A percentile compares a stretch with the other conserved stretches of the same genome.
phyloP scores from a whole-genome alignment of 2,329 filamentous ascomycete genomes.

The Neopestalotiopsis rosae region DNA sequence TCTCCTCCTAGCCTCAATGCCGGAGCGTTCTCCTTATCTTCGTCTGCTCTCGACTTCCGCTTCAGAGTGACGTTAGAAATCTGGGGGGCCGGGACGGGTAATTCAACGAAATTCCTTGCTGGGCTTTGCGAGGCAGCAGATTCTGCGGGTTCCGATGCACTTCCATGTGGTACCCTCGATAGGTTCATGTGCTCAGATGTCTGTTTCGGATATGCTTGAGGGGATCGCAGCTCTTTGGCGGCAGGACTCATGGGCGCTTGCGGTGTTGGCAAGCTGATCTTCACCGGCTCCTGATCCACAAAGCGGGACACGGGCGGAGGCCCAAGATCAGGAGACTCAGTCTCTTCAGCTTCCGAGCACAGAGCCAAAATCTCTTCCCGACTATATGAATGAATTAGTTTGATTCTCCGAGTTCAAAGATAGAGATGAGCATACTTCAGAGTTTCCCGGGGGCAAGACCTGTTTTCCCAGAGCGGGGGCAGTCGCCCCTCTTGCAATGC shows the following conservation, averaged over 20 bases:
- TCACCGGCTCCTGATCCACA: slow-evolving; percentile 61
- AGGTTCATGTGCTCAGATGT: neutral
- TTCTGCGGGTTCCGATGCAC: slow-evolving; percentile 20
- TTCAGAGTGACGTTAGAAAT: slow-evolving; percentile 57
- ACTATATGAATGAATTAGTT: slow-evolving; percentile 39
- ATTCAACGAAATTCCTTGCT: slow-evolving; percentile 7
- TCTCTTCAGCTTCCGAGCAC: slow-evolving; percentile 51
- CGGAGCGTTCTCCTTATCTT: slow-evolving; percentile 53
- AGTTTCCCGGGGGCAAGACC: slow-evolving; percentile 69
- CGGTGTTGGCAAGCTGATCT: slow-evolving; percentile 53
- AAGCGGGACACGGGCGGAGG: slow-evolving; percentile 65
- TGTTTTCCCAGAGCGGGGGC: slow-evolving; percentile 73
- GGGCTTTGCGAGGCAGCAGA: slow-evolving; percentile 12
- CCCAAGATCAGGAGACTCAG: slow-evolving; percentile 73
- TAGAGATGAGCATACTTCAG: slow-evolving; percentile 58
- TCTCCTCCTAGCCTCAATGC: slow-evolving; percentile 31
- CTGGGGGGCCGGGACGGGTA: slow-evolving; percentile 21
- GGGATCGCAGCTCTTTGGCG: slow-evolving; percentile 21
- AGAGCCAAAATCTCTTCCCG: slow-evolving; percentile 68
- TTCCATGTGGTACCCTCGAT: neutral
- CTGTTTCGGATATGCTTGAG: slow-evolving; percentile 13
- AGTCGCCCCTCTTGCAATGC: slow-evolving; percentile 60
- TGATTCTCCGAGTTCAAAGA: neutral
- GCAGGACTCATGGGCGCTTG: slow-evolving; percentile 1
- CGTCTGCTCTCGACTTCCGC: slow-evolving; percentile 60